Base-by-base conservation (phyloP, 2,329 filamentous ascomycete genomes). In the Bretziella fagacearum region DNA sequence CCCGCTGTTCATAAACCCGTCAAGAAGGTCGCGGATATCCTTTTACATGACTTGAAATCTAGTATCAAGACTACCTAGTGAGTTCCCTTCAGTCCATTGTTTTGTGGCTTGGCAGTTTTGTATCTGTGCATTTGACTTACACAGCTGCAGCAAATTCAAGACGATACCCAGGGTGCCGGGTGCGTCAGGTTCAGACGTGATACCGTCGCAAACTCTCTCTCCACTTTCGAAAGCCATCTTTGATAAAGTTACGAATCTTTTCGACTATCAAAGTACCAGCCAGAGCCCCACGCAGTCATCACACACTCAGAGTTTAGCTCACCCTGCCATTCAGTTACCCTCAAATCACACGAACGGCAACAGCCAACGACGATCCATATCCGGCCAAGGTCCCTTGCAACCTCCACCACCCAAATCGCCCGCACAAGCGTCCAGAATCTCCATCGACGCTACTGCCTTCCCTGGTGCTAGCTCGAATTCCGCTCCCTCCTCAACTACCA, bases 21-120 rank as follows among this genome's bases (percentile, higher is more conserved):
- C 40, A 79, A 83, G 54, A 76, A 79, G 54, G 80, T 78, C 8
- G 68, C 87, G 39, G 72, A 81, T 55, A 79, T 89, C 59, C 68
- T 95, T 25, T 74, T 84, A 49, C 76, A 79, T 52, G 71, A 93
- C 33, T 62, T 95, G 48, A 77, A 78, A 56, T 72, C 77, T 1
- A 73, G 79, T n/a, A 77, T 79, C 51, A 66, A 82, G 52, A 79
- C 81, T 7, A 65, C 80, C 56, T 84, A 74, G 80, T 83, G 63
- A 59, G 68, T 56, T 44, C n/a, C n/a, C n/a, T n/a, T n/a, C 8
- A 22, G 17, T 10, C 35, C 3, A 39, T n/a, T 33, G 30, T 39
- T 39, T 39, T 7, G 4, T 6, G n/a, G n/a, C n/a, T n/a, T 17
- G 18, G 18, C 3, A 13, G 7, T 22, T 25, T 22, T 20, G 11